A percentile compares a stretch with the other conserved stretches of the same genome.
phyloP scores from a whole-genome alignment of 1,284 basidiomycete genomes.

The Xanthoconium separans region DNA sequence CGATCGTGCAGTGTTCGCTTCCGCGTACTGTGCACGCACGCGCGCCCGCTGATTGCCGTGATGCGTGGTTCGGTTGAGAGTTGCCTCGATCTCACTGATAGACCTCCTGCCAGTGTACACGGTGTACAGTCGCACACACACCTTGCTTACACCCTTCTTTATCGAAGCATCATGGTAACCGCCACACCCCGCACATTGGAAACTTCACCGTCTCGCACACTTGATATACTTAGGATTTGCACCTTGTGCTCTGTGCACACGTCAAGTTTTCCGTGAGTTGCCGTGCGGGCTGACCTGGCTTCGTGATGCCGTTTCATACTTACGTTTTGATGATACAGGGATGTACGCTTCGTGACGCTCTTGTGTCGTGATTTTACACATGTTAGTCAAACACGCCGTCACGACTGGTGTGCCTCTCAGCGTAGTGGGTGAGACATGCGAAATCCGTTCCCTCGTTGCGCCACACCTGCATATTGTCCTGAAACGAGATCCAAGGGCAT shows the following conservation, averaged over 20 bases:
- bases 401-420: neutral
- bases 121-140: neutral
- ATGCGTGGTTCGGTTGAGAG: neutral
- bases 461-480: constrained; percentile 17
- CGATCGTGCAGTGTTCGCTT: neutral
- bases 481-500: neutral
- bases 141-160: neutral
- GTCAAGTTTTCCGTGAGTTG: neutral
- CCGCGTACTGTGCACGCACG: neutral
- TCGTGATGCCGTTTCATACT: neutral
- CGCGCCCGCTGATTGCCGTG: constrained; percentile 17
- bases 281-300: neutral
- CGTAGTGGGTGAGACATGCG: constrained; percentile 12
- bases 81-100: constrained; percentile 5
- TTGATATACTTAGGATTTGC: constrained; percentile 1
- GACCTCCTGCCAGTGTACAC: constrained; percentile 1
- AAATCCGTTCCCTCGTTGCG: constrained; percentile 17
- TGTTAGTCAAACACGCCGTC: neutral
- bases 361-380: neutral
- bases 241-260: neutral
- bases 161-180: constrained; percentile 10
- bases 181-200: neutral
- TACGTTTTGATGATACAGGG: constrained; percentile 11
- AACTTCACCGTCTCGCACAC: neutral
- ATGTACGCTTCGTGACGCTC: neutral